Conservation (phyloP, 2,329 filamentous ascomycete genomes). For the Fusarium algeriense region DNA sequence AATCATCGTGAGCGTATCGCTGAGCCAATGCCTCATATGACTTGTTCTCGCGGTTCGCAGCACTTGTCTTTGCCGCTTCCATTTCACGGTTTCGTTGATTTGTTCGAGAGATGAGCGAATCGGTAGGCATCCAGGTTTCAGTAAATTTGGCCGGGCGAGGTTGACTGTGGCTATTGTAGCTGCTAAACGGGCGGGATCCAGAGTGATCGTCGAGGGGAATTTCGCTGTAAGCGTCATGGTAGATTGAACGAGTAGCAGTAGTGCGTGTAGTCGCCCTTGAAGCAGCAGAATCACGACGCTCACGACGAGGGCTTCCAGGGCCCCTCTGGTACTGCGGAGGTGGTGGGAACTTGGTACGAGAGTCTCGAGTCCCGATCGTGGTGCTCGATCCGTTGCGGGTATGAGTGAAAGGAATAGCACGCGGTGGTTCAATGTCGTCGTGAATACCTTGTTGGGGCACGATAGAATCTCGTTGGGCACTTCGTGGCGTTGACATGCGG, state of each 20-base stretch:
- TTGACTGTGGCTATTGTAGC: slow-evolving; percentile 45
- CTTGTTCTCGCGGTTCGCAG: slow-evolving; percentile 50
- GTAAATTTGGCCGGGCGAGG: slow-evolving; percentile 62
- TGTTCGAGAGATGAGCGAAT: slow-evolving; percentile 66
- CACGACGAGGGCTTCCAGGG: slow-evolving; percentile 58
- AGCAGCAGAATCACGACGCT: slow-evolving; percentile 58
- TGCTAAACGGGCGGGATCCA: slow-evolving; percentile 45
- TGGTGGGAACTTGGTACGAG: slow-evolving; percentile 66
- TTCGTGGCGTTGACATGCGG: slow-evolving; percentile 64
- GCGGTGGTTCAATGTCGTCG: slow-evolving; percentile 61
- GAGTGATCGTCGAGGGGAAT: slow-evolving; percentile 59
- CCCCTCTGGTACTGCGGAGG: slow-evolving; percentile 65
- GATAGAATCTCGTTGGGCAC: slow-evolving; percentile 58
- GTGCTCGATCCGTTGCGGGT: slow-evolving; percentile 75
- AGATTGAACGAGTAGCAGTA: slow-evolving; percentile 54
- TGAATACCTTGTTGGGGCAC: slow-evolving; percentile 60
- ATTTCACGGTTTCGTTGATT: slow-evolving; percentile 63
- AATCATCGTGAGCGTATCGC: slow-evolving; percentile 57
- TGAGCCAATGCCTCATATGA: slow-evolving; percentile 63
- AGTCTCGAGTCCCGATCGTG: slow-evolving; percentile 66
- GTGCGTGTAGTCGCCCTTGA: slow-evolving; percentile 62
- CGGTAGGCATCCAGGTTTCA: slow-evolving; percentile 67
- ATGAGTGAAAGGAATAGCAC: slow-evolving; percentile 81
- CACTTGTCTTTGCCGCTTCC: slow-evolving; percentile 52
- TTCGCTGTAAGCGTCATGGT: slow-evolving; percentile 63